A percentile compares a stretch with the other conserved stretches of the same genome.
Conservation (phyloP, 495 filamentous ascomycete species). For the Penicillium flavigenum region DNA sequence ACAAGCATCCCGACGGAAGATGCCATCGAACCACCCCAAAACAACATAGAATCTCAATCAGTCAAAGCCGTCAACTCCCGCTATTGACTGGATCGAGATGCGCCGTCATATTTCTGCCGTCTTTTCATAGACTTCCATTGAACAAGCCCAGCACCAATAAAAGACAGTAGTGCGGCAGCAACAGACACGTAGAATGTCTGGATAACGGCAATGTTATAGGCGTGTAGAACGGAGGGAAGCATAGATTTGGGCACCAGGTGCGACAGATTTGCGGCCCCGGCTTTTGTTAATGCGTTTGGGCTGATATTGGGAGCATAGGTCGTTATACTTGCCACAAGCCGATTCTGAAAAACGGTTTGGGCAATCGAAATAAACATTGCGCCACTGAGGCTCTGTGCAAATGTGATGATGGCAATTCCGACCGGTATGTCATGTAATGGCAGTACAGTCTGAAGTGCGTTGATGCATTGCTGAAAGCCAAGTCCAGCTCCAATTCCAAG, state of each 20-base stretch:
- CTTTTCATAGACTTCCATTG: conserved; percentile 75
- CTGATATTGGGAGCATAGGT: conserved; percentile 52
- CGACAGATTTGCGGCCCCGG: conserved; percentile 68
- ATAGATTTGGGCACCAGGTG: conserved; percentile 41
- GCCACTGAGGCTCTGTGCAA: conserved; percentile 70
- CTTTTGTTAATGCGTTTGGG: conserved; percentile 49
- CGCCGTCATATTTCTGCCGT: neutral
- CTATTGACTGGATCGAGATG: neutral
- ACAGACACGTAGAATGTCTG: conserved; percentile 67
- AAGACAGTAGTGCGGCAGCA: conserved; percentile 56
- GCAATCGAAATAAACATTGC: conserved; percentile 73
- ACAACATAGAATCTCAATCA: neutral
- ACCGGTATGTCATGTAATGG: conserved; percentile 60
- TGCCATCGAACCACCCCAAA: neutral
- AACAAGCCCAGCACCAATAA: conserved; percentile 59
- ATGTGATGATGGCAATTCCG: conserved; percentile 66
- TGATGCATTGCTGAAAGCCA: conserved; percentile 65
- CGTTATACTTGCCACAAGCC: conserved; percentile 57
- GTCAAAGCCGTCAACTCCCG: neutral
- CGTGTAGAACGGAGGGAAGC: conserved; percentile 57
- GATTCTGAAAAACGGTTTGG: conserved; percentile 76
- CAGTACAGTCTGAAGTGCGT: conserved; percentile 69
- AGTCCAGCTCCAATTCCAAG: conserved; percentile 68
- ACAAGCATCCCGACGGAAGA: neutral
- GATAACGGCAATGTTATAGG: conserved; percentile 70